Base-by-base conservation (phyloP, 2,329 filamentous ascomycete genomes). In the Lachnum nothofagi region DNA sequence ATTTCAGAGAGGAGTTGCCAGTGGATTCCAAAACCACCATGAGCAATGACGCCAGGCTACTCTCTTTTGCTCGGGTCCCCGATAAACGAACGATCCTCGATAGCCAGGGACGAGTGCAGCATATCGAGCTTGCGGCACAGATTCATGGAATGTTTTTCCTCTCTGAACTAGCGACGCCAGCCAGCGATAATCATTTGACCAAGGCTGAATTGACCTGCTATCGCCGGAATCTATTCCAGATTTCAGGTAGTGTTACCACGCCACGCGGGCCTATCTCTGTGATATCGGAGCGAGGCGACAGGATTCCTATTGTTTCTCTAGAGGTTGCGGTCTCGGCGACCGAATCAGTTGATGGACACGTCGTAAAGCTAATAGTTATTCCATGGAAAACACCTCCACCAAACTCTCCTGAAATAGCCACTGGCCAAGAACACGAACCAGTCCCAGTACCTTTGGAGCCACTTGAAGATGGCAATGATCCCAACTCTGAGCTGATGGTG, bases 381-480 rank as follows among this genome's bases (percentile, higher is more conserved):
- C 91, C 91, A 1, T 97, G 91, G 91, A 97, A 97, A 73, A 96
- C 91, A 2, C 91, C 90, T 1, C 88, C 86, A 23, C 88, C 87
- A 43, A 88, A 85, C 68, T 81, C 83, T 3, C 77, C 82, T n/a
- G 80, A 85, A 55, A 74, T 83, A 50, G 76, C 70, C 53, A 80
- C 85, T 53, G 72, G 72, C 1, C 73, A 73, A 0, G 91, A 97
- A 65, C 90, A 91, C 64, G 91, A 97, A 65, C 91, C 91, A 4
- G 81, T 86, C 0, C 79, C 88, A 1, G 83, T 95, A 51, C 88
- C 88, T 1, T 70, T 96, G 53, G 79, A 83, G 42, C 79, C 80
- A 4, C 82, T 82, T 60, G 77, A 80, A 34, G 79, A 83, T n/a
- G 58, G 52, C 16, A 44, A 53, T 17, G 60, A 65, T 48, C 48